Conservation (phyloP, 2,329 filamentous ascomycete species). For the Penicillium capsulatum region DNA sequence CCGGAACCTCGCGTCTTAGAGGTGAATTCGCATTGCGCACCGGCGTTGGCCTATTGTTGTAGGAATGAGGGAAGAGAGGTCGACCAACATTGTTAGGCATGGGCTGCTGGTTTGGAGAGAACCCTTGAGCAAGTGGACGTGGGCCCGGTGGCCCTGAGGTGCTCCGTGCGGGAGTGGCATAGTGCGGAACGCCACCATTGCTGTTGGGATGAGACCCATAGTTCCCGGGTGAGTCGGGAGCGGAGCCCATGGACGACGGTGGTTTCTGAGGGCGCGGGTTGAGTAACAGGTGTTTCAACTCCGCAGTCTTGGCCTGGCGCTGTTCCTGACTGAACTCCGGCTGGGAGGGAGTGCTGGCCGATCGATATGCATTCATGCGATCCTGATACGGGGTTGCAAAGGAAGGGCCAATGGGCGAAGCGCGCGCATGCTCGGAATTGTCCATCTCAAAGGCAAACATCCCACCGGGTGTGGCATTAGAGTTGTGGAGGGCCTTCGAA, state of each 20-base stretch:
- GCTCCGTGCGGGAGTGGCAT: constrained; percentile 31
- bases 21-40: constrained; percentile 29
- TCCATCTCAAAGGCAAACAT: constrained; percentile 69
- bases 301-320: constrained; percentile 42
- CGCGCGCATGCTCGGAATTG: constrained; percentile 47
- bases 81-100: constrained; percentile 17
- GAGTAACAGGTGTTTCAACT: constrained; percentile 44
- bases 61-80: constrained; percentile 22
- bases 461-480: constrained; percentile 49
- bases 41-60: constrained; percentile 21
- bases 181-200: constrained; percentile 25
- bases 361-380: constrained; percentile 43
- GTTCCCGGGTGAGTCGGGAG: background rate
- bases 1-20: constrained; percentile 30
- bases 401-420: constrained; percentile 57
- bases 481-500: constrained; percentile 38
- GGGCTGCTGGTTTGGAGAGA: constrained; percentile 13
- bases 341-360: constrained; percentile 28
- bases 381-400: constrained; percentile 59
- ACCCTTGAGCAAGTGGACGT: constrained; percentile 18
- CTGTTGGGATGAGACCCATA: constrained; percentile 16
- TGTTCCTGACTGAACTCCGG: constrained; percentile 36
- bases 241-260: constrained; percentile 25
- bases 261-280: constrained; percentile 40
- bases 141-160: constrained; percentile 34